Evolutionary conservation across 768 basidiomycete species (phyloP), one percentile per base, ranked within the genome.

Genomic region (Favolaschia claudopus): DNA sequence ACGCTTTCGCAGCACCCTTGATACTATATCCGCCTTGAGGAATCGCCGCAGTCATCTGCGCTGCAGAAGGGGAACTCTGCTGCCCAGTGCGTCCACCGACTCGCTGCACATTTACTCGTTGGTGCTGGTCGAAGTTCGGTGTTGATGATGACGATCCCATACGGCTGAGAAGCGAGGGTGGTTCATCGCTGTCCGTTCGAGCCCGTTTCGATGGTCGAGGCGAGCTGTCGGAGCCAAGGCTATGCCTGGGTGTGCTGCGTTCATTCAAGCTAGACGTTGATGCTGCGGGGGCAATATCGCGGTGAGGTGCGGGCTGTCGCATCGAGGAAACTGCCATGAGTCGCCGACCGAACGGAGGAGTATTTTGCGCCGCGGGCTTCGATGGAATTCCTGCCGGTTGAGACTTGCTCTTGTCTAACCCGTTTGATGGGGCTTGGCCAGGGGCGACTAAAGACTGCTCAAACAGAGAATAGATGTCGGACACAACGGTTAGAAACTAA

Each of bases 21-120:
- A 86, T 86, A 62, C 81, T 84, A 60, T 72, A 80, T 36, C 82
- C 84, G n/a, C 73, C 75, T 37, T 69, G 67, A 12, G 78, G 77
- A 62, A 65, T 65, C 56, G 69, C 72, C 73, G 72, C 37, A 67
- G 28, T 42, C 57, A 42, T 63, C 68, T 60, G 47, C 68, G 34
- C 37, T 24, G 47, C 52, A 25, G 51, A 49, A 12, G 28, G 29
- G 6, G 62, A 19, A 10, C 29, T 58, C 51, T 55, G 22, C 42
- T 44, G 55, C 46, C 17, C 52, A 50, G 62, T 44, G 53, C 49
- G 43, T 28, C 19, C 47, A 36, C n/a, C n/a, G 13, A 38, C 24
- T 20, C 37, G 43, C 5, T 24, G 17, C 45, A 27, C 6, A 46
- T 45, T 45, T 5, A 54, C 55, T 29, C 55, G 6, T 20, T 68